Base-by-base conservation (phyloP, 2,329 filamentous ascomycete species). In the Colletotrichum zoysiae region DNA sequence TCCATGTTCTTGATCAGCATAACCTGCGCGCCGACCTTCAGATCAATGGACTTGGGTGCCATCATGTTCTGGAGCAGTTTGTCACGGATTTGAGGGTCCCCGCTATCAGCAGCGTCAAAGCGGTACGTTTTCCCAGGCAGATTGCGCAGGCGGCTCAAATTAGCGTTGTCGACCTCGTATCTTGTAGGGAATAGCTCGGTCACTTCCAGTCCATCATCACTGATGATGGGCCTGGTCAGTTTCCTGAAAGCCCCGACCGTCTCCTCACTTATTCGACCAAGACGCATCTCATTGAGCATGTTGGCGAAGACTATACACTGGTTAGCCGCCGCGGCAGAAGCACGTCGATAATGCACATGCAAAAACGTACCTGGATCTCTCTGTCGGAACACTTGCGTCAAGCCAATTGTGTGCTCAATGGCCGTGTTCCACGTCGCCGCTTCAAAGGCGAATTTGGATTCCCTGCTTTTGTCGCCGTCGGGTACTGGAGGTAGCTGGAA, bases 1-100 rank as follows among this genome's bases (percentile, higher is more conserved):
- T 99, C 96, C 83, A 98, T 92, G 77, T 99, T 99, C 82, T 99
- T 99, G 86, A 99, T 98, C n/a, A 99, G 86, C 96, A 99, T 99
- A 56, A 99, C 97, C 79, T 99, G 97, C 0, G 96, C 94, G 12
- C 95, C 94, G 74, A 96, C 92, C 81, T 98, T 98, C 40, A 99
- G 83, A 44, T 93, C 90, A 26, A 99, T 89, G 0, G 82, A 79
- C 76, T 92, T 92, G 0, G 96, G 95, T 0, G 96, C 95, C 93
- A 99, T 98, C 89, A 97, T 97, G 78, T 95, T 97, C 7, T 88
- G 82, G 7, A 99, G 85, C 0, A 98, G 82, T 78, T 91, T 95
- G 57, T 97, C 94, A 42, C 93, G 91, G 48, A 92, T 81, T 0
- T 85, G 82, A 23, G 87, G 86, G 74, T 97, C 94, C 51, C 95